phyloP scores from a whole-genome alignment of 177 flowering plant species.

The Telopea speciosissima region DNA sequence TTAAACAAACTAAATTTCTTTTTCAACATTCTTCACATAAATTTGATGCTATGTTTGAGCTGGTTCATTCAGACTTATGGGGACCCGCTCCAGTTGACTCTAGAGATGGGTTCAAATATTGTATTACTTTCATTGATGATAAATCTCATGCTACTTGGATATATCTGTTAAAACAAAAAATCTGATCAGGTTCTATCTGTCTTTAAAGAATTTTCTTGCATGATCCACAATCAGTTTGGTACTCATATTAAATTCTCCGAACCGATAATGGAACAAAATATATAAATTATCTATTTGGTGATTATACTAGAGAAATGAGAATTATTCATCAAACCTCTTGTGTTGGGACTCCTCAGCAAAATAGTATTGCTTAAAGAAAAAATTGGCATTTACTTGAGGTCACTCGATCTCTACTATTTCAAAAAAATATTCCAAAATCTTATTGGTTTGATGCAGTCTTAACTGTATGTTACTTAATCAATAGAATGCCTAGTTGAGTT shows the following conservation, averaged over 20 bases:
- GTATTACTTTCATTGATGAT: background rate
- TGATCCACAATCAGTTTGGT: background rate
- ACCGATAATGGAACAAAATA: constrained; percentile 2
- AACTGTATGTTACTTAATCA: no score
- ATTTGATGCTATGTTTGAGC: background rate
- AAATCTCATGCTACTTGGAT: no score
- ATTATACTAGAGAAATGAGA: no score
- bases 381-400: no score
- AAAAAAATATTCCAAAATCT: no score
- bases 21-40: background rate
- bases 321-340: no score
- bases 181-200: background rate
- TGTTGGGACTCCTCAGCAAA: background rate
- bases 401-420: no score
- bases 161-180: background rate
- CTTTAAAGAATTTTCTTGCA: background rate
- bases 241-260: background rate
- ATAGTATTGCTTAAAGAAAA: no score
- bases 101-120: constrained; percentile 1
- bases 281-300: background rate
- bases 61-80: constrained; percentile 4
- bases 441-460: no score
- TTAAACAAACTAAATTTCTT: background rate
- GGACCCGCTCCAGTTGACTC: background rate
- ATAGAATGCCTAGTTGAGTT: no score